Conservation (phyloP, 306 rosid species). For the Prosopis cineraria region DNA sequence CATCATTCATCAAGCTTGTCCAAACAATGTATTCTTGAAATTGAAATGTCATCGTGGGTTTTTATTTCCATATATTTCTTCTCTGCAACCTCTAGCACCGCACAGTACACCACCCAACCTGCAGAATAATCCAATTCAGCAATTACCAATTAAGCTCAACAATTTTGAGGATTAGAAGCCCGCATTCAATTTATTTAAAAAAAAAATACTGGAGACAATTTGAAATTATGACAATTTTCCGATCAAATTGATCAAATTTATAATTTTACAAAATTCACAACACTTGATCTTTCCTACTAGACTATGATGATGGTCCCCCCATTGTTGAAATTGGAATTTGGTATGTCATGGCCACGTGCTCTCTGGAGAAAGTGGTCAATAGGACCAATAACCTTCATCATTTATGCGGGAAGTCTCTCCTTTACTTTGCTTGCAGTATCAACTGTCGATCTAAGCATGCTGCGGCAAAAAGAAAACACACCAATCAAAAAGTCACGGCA, state of each 20-base stretch:
- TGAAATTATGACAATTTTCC: background rate
- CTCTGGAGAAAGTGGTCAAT: slow-evolving; percentile 22
- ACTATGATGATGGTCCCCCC: background rate
- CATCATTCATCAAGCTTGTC: background rate
- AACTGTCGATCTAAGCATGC: background rate
- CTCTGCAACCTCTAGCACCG: background rate
- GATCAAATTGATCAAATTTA: too few species aligned
- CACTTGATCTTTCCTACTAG: background rate
- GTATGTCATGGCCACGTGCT: slow-evolving; percentile 22
- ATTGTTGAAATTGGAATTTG: background rate
- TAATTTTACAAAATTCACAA: background rate
- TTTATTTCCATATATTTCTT: background rate
- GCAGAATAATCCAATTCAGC: background rate
- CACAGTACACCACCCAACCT: background rate
- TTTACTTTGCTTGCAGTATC: slow-evolving; percentile 5
- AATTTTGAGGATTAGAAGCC: background rate
- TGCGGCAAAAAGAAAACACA: too few species aligned
- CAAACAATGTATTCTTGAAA: background rate
- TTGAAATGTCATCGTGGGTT: background rate
- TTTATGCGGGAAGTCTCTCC: background rate
- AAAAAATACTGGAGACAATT: background rate
- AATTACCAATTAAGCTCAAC: background rate
- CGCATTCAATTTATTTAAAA: too few species aligned
- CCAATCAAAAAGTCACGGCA: too few species aligned
- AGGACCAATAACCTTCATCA: slow-evolving; percentile 5